phyloP scores from a whole-genome alignment of 106 monocot genomes.

The Allium sativum region DNA sequence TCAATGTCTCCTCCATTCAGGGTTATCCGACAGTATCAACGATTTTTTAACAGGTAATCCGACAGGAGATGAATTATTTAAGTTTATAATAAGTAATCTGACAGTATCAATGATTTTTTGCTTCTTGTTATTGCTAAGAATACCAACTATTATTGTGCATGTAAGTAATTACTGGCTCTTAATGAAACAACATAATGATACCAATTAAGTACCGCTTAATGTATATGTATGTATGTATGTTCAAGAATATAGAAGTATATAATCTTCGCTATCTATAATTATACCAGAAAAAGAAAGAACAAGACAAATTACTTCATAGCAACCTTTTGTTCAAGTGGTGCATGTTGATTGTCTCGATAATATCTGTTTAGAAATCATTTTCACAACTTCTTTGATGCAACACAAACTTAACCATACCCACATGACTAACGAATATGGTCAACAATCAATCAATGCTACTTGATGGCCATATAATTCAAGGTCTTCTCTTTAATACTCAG shows the following conservation, averaged over 20 bases:
- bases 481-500: conserved; percentile 60
- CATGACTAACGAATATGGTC: neutral
- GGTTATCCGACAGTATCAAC: too few species aligned
- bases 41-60: too few species aligned
- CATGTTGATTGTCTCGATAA: conserved; percentile 24
- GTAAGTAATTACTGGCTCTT: neutral
- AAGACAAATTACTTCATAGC: conserved; percentile 5
- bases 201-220: neutral
- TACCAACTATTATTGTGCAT: conserved; percentile 19
- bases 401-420: conserved; percentile 20
- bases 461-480: conserved; percentile 20
- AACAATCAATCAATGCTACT: neutral
- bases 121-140: conserved; percentile 10
- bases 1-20: conserved; percentile 14
- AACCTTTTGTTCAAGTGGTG: conserved; percentile 13
- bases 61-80: too few species aligned
- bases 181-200: neutral
- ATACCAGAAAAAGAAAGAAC: conserved; percentile 31
- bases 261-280: conserved; percentile 10
- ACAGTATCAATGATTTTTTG: conserved; percentile 18
- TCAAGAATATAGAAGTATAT: neutral
- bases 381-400: conserved; percentile 28
- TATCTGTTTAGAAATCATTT: conserved; percentile 16
- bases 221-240: neutral
- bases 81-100: too few species aligned